Percentiles rank a stretch among this genome's conserved stretches.
phyloP scores from a whole-genome alignment of 2,329 filamentous ascomycete genomes.

The Orbilia brochopaga region DNA sequence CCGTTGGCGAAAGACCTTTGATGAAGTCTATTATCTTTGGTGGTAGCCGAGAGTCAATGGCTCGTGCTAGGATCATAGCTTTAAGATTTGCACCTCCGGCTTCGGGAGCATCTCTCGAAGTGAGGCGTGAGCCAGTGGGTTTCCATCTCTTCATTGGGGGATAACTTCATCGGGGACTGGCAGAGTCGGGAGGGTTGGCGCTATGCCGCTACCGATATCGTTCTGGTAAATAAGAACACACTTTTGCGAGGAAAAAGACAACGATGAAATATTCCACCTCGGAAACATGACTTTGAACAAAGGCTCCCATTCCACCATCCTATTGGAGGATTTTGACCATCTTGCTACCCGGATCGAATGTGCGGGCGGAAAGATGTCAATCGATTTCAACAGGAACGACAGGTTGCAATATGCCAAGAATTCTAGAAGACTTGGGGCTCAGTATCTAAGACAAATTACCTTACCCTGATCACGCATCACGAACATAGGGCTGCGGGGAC shows the following conservation, averaged over 20 bases:
- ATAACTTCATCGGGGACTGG: no score
- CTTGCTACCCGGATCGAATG: constrained; percentile 8
- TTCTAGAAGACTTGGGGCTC: constrained; percentile 7
- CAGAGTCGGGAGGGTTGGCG: constrained; percentile 3
- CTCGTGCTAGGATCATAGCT: constrained; percentile 1
- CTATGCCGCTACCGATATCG: constrained; percentile 4
- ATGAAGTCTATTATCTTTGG: constrained; percentile 3
- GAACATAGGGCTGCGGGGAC: constrained; percentile 11
- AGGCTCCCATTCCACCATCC: not conserved
- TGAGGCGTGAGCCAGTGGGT: not conserved
- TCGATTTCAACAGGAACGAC: constrained; percentile 7
- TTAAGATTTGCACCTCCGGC: not conserved
- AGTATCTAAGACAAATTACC: constrained; percentile 6
- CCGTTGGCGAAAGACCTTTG: not conserved
- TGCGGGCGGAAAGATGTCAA: constrained; percentile 1
- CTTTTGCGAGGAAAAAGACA: not conserved
- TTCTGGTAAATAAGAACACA: not conserved
- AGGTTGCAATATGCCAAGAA: constrained; percentile 5
- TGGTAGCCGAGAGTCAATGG: not conserved
- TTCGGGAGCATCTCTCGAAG: not conserved
- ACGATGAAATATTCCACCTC: constrained; percentile 6
- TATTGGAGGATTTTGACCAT: constrained; percentile 9
- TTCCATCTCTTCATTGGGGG: not conserved
- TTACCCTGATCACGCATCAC: constrained; percentile 13
- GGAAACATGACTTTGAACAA: constrained; percentile 14